A percentile compares a stretch with the other conserved stretches of the same genome.
Conservation (phyloP, 495 filamentous ascomycete species). For the Ramalina peruviana region DNA sequence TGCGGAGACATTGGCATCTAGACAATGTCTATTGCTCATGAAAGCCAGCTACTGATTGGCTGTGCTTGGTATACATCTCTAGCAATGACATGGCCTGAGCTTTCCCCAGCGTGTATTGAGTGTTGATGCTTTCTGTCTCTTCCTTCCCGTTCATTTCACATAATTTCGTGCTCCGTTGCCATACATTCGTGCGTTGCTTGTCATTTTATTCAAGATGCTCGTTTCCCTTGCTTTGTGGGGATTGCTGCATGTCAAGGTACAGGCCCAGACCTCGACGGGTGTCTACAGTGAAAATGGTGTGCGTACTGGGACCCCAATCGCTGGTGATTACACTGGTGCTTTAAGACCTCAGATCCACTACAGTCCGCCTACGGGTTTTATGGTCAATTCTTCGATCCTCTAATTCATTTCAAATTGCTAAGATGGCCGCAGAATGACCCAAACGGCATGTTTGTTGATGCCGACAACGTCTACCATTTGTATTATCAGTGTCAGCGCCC, state of each 20-base stretch:
- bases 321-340: constrained; percentile 28
- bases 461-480: constrained; percentile 34
- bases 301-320: constrained; percentile 23
- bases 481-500: constrained; percentile 35
- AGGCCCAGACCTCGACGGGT: constrained; percentile 12
- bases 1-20: too few relatives aligned
- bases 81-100: not conserved
- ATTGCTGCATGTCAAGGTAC: not conserved
- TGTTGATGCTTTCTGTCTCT: not conserved
- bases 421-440: constrained; percentile 33
- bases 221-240: not conserved
- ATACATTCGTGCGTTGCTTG: not conserved
- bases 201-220: not conserved
- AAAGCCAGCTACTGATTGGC: not conserved
- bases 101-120: too few relatives aligned
- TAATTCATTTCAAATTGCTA: not conserved
- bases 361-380: constrained; percentile 36
- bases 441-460: constrained; percentile 39
- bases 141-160: not conserved
- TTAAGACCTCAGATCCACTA: constrained; percentile 41
- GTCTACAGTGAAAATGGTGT: constrained; percentile 21
- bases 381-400: constrained; percentile 16
- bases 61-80: not conserved
- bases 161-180: not conserved
- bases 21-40: too few relatives aligned